Percentiles rank a stretch among this genome's conserved stretches.
These are phyloP conservation scores for Ustilago lituana DNA, from an alignment of 1,284 basidiomycete genomes.

Conservation along the genomic window DNA sequence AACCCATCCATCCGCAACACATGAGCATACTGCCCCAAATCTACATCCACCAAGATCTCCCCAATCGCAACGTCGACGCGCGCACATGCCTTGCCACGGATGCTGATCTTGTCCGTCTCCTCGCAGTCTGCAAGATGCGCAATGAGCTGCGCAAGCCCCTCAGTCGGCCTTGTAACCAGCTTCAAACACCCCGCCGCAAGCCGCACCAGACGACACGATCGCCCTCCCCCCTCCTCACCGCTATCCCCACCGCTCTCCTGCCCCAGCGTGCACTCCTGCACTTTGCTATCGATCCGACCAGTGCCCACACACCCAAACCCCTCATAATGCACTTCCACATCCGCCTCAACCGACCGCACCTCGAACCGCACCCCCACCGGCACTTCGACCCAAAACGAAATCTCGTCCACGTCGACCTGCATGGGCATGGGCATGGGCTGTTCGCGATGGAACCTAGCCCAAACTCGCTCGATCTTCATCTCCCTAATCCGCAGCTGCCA, in stretches of 20 bases:
- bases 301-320: slow-evolving; percentile 47
- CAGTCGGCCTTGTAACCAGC: slow-evolving; percentile 17
- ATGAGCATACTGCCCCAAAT: slow-evolving; percentile 36
- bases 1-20: slow-evolving; percentile 31
- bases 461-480: slow-evolving; percentile 28
- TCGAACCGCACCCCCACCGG: slow-evolving; percentile 47
- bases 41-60: slow-evolving; percentile 41
- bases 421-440: slow-evolving; percentile 25
- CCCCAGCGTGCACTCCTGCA: slow-evolving; percentile 18
- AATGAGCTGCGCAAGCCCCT: slow-evolving; percentile 42
- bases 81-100: slow-evolving; percentile 42
- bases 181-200: slow-evolving; percentile 33
- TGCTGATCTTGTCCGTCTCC: slow-evolving; percentile 45
- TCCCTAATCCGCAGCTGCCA: slow-evolving; percentile 16
- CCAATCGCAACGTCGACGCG: slow-evolving; percentile 47
- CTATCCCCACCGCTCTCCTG: not conserved
- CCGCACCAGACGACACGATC: slow-evolving; percentile 14
- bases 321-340: slow-evolving; percentile 53
- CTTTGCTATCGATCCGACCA: slow-evolving; percentile 33
- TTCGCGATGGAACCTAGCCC: slow-evolving; percentile 36
- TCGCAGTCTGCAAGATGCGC: slow-evolving; percentile 51
- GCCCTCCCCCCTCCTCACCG: not conserved
- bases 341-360: slow-evolving; percentile 36
- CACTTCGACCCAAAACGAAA: slow-evolving; percentile 42
- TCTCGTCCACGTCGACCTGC: slow-evolving; percentile 42